Evolutionary conservation across 441 rosid genomes (phyloP), one percentile per base, ranked within the genome.

Genomic region (Biscutella laevigata): DNA sequence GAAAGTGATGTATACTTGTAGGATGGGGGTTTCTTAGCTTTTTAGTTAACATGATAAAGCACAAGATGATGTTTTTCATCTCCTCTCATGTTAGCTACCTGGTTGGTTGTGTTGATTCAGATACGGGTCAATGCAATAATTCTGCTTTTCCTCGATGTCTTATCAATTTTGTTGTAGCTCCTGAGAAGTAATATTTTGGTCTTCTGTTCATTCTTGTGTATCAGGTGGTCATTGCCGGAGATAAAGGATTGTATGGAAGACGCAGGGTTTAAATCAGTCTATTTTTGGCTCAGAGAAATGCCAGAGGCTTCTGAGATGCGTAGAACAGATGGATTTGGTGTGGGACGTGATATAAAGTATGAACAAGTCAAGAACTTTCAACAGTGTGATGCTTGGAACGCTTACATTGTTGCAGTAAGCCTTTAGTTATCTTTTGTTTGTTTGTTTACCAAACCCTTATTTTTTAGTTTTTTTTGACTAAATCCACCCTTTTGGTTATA

Each of bases 311-410:
- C 64, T 33, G 80, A 77, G 48, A 77, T 68, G 73, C 75, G 74
- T 54, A 71, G 72, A 11, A 71, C 81, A 15, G 74, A 75, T 29
- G 95, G 95, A 32, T 89, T 80, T 26, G 95, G 90, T 14, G 75
- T 50, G 0, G 84, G 82, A 20, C 77, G 67, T 29, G 83, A 82
- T 49, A 47, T 72, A 34, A 89, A 83, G 64, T 86, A 86, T 30
- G 87, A 89, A 66, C 73, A 89, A 77, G 85, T 79, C 15, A 36
- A 71, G 42, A 73, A 53, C 49, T 86, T 89, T 60, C 75, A 76
- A 45, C 95, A 89, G 47, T 69, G 71, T 34, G 95, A 89, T 79
- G 75, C 94, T 46, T 89, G 94, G 97, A 89, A 89, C 70, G 95
- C 97, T 11, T 89, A 86, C 67, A 59, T 83, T 13, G 85, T 86